phyloP scores from a whole-genome alignment of 2,329 filamentous ascomycete species.

The Pseudocercospora eumusae region DNA sequence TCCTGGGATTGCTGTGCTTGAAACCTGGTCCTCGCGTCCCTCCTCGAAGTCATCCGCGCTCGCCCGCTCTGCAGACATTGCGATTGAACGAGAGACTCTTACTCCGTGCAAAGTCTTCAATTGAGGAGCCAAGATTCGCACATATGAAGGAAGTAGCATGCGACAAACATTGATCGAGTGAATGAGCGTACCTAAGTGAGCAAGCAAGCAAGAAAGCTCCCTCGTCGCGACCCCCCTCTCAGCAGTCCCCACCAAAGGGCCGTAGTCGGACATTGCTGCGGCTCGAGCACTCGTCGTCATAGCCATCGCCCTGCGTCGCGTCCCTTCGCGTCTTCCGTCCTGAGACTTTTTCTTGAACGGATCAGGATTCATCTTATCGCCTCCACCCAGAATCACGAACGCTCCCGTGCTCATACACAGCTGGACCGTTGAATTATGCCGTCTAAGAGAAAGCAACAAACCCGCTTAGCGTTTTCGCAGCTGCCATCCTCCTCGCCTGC shows the following conservation, averaged over 20 bases:
- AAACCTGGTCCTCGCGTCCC: conserved; percentile 22
- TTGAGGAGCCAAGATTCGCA: background rate
- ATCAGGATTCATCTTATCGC: background rate
- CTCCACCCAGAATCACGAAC: background rate
- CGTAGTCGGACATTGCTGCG: background rate
- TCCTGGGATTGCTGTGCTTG: conserved; percentile 23
- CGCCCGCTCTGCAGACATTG: conserved; percentile 21
- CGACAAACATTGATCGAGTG: background rate
- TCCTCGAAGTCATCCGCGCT: conserved; percentile 27
- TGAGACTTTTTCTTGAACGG: background rate
- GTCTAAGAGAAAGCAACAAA: conserved; percentile 41
- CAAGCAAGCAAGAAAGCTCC: background rate
- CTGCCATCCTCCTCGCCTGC: conserved; percentile 45
- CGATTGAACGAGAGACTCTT: background rate
- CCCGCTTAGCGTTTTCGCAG: conserved; percentile 48
- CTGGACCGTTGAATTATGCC: background rate
- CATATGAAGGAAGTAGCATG: background rate
- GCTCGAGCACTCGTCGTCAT: conserved; percentile 1
- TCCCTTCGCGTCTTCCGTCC: background rate
- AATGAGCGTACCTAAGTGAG: background rate
- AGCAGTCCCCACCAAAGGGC: background rate
- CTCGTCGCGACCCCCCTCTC: background rate
- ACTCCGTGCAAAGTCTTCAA: background rate
- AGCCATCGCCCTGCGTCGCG: background rate
- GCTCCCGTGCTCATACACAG: background rate